A percentile compares a stretch with the other conserved stretches of the same genome.
These are phyloP conservation scores for Collybiopsis luxurians DNA, from an alignment of 768 basidiomycete species.

Conservation along the genomic window DNA sequence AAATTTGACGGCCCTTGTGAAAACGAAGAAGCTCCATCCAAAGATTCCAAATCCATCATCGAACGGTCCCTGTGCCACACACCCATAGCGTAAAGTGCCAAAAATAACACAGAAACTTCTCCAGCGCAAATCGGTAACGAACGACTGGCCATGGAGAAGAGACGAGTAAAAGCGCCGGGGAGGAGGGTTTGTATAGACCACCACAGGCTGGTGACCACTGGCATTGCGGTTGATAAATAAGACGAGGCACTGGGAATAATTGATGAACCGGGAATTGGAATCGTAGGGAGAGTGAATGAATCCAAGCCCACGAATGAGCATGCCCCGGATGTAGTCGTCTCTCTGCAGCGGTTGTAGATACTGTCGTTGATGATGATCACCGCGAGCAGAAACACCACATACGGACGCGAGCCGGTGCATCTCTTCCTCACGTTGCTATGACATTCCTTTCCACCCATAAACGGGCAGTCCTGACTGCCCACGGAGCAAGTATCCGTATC, in stretches of 20 bases:
- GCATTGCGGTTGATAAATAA: too few species aligned
- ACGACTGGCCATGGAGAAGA: neutral
- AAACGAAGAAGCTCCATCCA: too few species aligned
- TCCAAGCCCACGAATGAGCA: too few species aligned
- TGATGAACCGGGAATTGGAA: too few species aligned
- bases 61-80: too few species aligned
- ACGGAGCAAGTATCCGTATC: neutral
- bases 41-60: too few species aligned
- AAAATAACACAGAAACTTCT: neutral
- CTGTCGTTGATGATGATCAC: conserved; percentile 2
- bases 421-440: neutral
- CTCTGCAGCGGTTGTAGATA: neutral
- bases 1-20: too few species aligned
- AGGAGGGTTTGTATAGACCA: neutral
- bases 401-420: neutral
- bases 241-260: too few species aligned
- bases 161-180: neutral
- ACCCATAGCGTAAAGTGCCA: neutral
- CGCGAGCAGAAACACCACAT: neutral
- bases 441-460: too few species aligned
- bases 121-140: neutral
- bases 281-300: neutral
- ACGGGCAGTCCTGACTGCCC: too few species aligned
- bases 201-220: neutral
- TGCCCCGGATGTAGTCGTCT: neutral